Conservation (phyloP, 164 flowering plant species). For the Paratinospora sagittata region DNA sequence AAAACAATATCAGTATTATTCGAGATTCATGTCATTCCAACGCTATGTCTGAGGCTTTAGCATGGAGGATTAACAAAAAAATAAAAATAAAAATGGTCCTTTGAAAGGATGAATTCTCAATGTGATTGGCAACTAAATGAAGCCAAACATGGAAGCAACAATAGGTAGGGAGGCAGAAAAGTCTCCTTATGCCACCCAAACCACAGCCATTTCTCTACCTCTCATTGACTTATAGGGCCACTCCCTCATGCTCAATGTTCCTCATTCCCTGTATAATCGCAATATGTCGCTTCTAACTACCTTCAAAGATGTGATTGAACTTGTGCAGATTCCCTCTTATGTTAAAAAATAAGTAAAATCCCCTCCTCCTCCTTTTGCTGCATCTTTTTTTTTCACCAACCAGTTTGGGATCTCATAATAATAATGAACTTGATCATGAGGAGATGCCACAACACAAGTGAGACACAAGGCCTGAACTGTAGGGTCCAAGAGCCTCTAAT, state of each 20-base stretch:
- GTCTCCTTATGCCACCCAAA: neutral
- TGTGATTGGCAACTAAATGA: neutral
- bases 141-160: constrained; percentile 2
- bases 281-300: neutral
- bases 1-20: too few relatives aligned
- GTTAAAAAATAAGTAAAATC: too few relatives aligned
- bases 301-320: neutral
- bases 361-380: too few relatives aligned
- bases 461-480: neutral
- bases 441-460: neutral
- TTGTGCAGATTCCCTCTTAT: neutral
- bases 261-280: neutral
- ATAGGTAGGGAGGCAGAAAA: neutral
- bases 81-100: too few relatives aligned
- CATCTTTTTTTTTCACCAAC: neutral
- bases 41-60: too few relatives aligned
- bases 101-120: too few relatives aligned
- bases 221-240: neutral
- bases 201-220: neutral
- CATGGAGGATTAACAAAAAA: too few relatives aligned
- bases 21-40: too few relatives aligned
- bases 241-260: neutral
- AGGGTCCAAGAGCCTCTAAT: neutral
- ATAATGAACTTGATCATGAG: neutral
- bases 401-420: neutral